Evolutionary conservation across 768 basidiomycete genomes (phyloP), one percentile per base, ranked within the genome.

Genomic region (Boletus insuetus): DNA sequence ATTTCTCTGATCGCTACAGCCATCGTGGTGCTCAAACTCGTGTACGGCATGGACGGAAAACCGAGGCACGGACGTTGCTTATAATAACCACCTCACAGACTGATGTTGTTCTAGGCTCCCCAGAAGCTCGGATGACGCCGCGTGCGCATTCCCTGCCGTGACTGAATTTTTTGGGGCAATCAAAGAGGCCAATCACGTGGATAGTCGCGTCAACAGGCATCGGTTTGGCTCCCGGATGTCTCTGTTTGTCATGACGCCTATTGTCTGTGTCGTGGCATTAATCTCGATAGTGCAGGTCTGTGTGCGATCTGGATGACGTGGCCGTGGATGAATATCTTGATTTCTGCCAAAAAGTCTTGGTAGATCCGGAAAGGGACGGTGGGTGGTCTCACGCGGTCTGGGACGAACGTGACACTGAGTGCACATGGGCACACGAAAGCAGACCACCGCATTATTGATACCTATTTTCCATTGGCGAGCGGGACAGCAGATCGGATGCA

Each of bases 1-100:
- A 73, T 87, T 46, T 79, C 80, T 3, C 72, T 91, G 22, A 66
- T 82, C 42, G 83, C 81, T 3, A 76, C 75, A 14, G 79, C 81
- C 46, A 77, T 94, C 13, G 77, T 92, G 12, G 84, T 85, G 35
- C 75, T 94, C 62, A 95, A 94, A 73, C 78, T 96, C 78, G 80
- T 86, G 24, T 94, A 94, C 63, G 94, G 93, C 1, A 65, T 94
- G 29, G 92, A 94, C 66, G 90, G 85, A 29, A 74, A 73, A 58
- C 53, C 63, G 50, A 81, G 89, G 89, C 84, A 65, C 55, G 58
- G 34, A 10, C 0, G 41, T 56, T 53, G 47, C 51, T 45, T 56
- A 45, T 31, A 43, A 29, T 41, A 16, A 43, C 43, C 17, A 24
- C 42, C 44, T 58, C 44, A 45, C 40, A 39, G 55, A 55, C 55